phyloP scores from a whole-genome alignment of 2,329 filamentous ascomycete species.

The Colletotrichum higginsianum region DNA sequence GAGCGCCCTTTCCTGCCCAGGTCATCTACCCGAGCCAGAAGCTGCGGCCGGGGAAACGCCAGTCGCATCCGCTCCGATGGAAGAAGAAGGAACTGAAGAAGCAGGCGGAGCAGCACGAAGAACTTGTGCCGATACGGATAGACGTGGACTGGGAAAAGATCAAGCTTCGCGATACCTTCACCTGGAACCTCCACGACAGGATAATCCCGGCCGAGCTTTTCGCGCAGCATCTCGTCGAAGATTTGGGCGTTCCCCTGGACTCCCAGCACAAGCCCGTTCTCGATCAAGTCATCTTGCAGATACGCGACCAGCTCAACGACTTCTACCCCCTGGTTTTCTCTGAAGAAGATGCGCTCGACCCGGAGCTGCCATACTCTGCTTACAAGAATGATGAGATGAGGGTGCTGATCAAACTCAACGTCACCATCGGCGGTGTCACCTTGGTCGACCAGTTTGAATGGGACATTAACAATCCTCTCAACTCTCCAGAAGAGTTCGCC shows the following conservation, averaged over 20 bases:
- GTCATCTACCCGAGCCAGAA: constrained; percentile 86
- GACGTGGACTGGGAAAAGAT: constrained; percentile 98
- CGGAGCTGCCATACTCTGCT: constrained; percentile 89
- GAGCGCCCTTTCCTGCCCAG: constrained; percentile 40
- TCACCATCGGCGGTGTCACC: constrained; percentile 95
- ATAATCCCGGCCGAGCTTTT: constrained; percentile 86
- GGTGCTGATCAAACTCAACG: constrained; percentile 94
- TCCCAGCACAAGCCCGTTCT: constrained; percentile 76
- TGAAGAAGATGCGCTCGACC: constrained; percentile 91
- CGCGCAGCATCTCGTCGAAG: constrained; percentile 90
- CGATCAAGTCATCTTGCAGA: constrained; percentile 75
- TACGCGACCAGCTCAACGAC: constrained; percentile 91
- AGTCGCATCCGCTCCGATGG: constrained; percentile 80
- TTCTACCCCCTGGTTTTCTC: constrained; percentile 94
- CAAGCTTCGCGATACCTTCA: constrained; percentile 96
- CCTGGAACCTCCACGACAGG: constrained; percentile 97
- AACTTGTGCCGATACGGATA: constrained; percentile 89
- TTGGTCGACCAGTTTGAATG: constrained; percentile 98
- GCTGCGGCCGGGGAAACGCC: constrained; percentile 81
- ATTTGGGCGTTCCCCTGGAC: constrained; percentile 77
- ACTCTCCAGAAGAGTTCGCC: constrained; percentile 96
- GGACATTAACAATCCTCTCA: constrained; percentile 96
- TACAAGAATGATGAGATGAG: constrained; percentile 99
- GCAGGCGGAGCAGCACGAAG: constrained; percentile 92
- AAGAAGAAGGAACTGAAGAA: constrained; percentile 84